Evolutionary conservation across 768 basidiomycete species (phyloP).

Genomic region (Russula sp.): DNA sequence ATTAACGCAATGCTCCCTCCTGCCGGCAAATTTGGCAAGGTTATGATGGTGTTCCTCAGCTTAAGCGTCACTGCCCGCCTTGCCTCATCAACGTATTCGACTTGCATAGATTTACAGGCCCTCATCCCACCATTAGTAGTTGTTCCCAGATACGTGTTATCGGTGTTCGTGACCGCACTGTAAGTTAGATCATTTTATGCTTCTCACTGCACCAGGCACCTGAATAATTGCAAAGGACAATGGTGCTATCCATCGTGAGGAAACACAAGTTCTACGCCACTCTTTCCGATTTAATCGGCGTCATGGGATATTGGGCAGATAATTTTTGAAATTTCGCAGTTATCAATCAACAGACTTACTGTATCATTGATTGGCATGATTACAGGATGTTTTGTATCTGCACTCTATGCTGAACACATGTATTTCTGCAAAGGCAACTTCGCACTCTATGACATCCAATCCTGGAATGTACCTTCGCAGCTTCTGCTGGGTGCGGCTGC

Average conservation of each 20-base stretch:
- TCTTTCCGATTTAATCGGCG: constrained; percentile 62
- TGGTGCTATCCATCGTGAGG: constrained; percentile 68
- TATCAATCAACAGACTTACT: constrained; percentile 19
- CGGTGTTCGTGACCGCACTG: constrained; percentile 63
- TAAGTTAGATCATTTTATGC: constrained; percentile 37
- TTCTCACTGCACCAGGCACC: neutral
- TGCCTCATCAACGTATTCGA: constrained; percentile 79
- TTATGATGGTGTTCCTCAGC: constrained; percentile 69
- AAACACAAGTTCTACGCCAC: constrained; percentile 61
- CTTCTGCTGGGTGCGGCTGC: constrained; percentile 67
- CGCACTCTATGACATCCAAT: constrained; percentile 45
- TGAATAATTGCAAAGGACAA: constrained; percentile 42
- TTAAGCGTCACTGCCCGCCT: constrained; percentile 77
- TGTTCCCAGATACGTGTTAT: constrained; percentile 70
- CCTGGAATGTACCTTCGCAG: constrained; percentile 52
- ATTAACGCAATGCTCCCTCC: constrained; percentile 61
- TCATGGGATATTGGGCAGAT: constrained; percentile 50
- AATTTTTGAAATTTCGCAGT: neutral
- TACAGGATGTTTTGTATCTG: constrained; percentile 37
- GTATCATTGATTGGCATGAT: no score
- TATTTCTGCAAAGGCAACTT: constrained; percentile 56
- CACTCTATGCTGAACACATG: constrained; percentile 65
- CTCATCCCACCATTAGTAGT: constrained; percentile 55
- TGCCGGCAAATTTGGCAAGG: constrained; percentile 62
- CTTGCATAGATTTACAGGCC: constrained; percentile 70